phyloP scores from a whole-genome alignment of 2,329 filamentous ascomycete species.

The Xylariaceae sp. region DNA sequence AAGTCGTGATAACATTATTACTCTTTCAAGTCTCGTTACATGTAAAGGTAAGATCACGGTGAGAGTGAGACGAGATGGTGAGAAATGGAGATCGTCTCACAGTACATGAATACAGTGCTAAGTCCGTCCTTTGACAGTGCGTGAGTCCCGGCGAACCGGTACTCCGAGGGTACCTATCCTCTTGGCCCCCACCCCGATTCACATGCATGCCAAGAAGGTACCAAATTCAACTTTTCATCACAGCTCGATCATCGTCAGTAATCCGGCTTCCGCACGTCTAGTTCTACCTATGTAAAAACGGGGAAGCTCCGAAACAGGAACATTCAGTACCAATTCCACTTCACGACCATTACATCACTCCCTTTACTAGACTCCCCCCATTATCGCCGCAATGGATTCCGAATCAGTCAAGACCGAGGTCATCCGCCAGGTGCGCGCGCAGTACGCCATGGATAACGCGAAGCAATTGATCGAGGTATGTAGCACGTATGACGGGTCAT shows the following conservation, averaged over 20 bases:
- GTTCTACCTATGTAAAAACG: background rate
- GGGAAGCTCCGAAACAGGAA: background rate
- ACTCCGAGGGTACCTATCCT: background rate
- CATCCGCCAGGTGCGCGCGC: conserved; percentile 58
- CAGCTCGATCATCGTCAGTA: background rate
- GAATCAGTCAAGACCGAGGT: conserved; percentile 55
- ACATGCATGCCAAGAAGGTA: background rate
- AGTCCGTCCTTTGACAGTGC: background rate
- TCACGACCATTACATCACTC: background rate
- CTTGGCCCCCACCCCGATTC: background rate
- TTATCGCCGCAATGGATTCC: conserved; percentile 47
- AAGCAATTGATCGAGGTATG: conserved; percentile 62
- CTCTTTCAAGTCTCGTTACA: background rate
- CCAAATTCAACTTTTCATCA: conserved; percentile 10
- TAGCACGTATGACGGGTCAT: conserved; percentile 25
- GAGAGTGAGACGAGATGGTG: background rate
- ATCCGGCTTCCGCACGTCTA: background rate
- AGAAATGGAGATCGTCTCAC: background rate
- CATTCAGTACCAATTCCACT: background rate
- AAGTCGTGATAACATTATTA: no score
- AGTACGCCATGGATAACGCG: conserved; percentile 64
- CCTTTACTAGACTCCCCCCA: conserved; percentile 17
- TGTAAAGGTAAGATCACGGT: background rate
- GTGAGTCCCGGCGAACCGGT: background rate
- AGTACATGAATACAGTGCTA: background rate